Evolutionary conservation across 1,284 basidiomycete genomes (phyloP), one percentile per base, ranked within the genome.

Genomic region (Sanghuangporus weigelae): DNA sequence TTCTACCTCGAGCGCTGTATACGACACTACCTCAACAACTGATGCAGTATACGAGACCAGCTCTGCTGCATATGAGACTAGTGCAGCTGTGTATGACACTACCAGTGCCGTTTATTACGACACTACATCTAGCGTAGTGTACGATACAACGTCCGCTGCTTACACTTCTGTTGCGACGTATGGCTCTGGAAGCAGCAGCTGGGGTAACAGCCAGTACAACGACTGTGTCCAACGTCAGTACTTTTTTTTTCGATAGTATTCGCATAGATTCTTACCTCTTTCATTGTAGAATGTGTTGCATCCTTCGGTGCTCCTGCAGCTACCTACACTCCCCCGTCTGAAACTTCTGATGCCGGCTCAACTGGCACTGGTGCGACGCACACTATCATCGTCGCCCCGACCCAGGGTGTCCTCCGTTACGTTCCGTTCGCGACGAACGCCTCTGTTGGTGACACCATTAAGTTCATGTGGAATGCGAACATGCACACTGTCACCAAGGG

Each of bases 401-500:
- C 83, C 3, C 82, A 89, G 72, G 89, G 88, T 75, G 84, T 90
- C 65, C 78, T 90, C 60, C 86, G 87, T 66, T 90, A 85, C 69
- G 77, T 90, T 61, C 89, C 89, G 48, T 89, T 88, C 74, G 84
- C 84, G 44, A 75, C 87, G 66, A 89, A 90, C 71, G 89, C 87
- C 3, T 84, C 85, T 46, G 82, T 86, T 63, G 89, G 89, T 65
- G 89, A 91, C 74, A 90, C 87, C 70, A 74, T 91, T 76, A 76
- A 80, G 74, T 91, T 85, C 79, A 78, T 86, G 74, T 90, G 89
- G 89, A 79, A 79, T 66, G 88, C 84, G 65, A 83, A 86, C 78
- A 82, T 82, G 73, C 89, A 91, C 78, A 90, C 89, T 44, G 89
- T 91, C 69, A 90, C 89, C 70, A 88, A 89, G 78, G 83, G 82